Evolutionary conservation across 2,329 filamentous ascomycete genomes (phyloP).

Genomic region (Aspergillus flavus): DNA sequence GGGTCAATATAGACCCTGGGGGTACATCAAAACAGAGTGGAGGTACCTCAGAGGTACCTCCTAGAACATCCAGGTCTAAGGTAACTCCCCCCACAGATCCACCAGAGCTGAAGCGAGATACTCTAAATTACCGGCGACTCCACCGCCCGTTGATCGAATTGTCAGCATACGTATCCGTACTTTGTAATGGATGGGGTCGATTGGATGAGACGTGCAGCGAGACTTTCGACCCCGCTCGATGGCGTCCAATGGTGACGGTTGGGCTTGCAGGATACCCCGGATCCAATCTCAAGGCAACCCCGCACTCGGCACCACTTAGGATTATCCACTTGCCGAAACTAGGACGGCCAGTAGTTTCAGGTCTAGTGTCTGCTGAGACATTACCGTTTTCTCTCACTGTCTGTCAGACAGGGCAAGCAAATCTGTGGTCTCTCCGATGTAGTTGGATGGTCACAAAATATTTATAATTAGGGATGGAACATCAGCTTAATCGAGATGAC

Average conservation of each 20-base stretch:
- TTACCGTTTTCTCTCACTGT: no score
- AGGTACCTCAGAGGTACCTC: no score
- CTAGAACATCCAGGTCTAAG: neutral
- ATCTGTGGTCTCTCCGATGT: no score
- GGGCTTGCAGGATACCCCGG: neutral
- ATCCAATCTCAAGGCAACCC: neutral
- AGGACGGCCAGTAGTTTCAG: no score
- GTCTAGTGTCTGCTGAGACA: no score
- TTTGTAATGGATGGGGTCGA: neutral
- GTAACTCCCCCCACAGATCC: slow-evolving; percentile 1
- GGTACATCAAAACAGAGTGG: neutral
- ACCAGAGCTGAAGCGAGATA: neutral
- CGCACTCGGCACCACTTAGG: neutral
- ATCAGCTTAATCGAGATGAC: neutral
- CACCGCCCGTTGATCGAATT: neutral
- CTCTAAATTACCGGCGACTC: neutral
- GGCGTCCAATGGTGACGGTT: neutral
- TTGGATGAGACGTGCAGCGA: neutral
- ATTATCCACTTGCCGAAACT: no score
- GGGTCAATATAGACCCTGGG: neutral
- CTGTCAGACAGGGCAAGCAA: no score
- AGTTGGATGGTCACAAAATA: no score
- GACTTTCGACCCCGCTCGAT: slow-evolving; percentile 1
- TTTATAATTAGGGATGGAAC: no score
- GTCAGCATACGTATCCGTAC: neutral